Evolutionary conservation across 768 basidiomycete species (phyloP).

Genomic region (Pleurotus sapidus): DNA sequence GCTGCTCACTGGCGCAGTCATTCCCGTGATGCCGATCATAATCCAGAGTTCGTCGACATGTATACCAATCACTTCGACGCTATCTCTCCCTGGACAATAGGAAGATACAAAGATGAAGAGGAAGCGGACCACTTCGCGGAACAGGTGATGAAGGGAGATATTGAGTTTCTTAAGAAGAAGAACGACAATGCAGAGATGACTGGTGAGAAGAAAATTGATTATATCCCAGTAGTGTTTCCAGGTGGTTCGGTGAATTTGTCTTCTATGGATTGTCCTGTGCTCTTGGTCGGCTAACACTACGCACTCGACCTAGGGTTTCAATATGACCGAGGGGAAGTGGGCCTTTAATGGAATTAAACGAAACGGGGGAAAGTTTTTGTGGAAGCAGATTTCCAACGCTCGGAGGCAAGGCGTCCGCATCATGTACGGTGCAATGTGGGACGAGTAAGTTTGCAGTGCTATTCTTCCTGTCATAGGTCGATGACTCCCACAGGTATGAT

Average conservation of each 20-base stretch:
- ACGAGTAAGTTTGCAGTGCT: conserved; percentile 49
- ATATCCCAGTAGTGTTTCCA: conserved; percentile 81
- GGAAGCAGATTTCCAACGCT: conserved; percentile 75
- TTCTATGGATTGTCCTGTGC: conserved; percentile 6
- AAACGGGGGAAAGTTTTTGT: conserved; percentile 74
- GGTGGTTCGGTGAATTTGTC: conserved; percentile 68
- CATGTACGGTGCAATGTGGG: conserved; percentile 88
- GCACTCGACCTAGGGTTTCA: conserved; percentile 49
- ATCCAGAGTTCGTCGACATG: conserved; percentile 61
- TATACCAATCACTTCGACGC: conserved; percentile 82
- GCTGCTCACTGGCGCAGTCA: conserved; percentile 78
- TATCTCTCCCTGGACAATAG: conserved; percentile 82
- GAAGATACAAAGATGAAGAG: conserved; percentile 57
- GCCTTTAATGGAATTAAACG: conserved; percentile 69
- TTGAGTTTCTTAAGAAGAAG: conserved; percentile 51
- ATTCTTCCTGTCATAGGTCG: conserved; percentile 1
- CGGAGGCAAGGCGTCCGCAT: conserved; percentile 56
- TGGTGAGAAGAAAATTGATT: conserved; percentile 58
- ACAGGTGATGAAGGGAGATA: conserved; percentile 61
- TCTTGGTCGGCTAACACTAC: conserved; percentile 8
- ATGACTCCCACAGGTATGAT: conserved; percentile 53
- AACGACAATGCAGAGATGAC: conserved; percentile 32
- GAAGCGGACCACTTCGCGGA: conserved; percentile 65
- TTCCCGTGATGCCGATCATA: conserved; percentile 63
- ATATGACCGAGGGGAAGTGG: conserved; percentile 71